phyloP scores from a whole-genome alignment of 2,329 filamentous ascomycete genomes.

The Ascomycota sp. region DNA sequence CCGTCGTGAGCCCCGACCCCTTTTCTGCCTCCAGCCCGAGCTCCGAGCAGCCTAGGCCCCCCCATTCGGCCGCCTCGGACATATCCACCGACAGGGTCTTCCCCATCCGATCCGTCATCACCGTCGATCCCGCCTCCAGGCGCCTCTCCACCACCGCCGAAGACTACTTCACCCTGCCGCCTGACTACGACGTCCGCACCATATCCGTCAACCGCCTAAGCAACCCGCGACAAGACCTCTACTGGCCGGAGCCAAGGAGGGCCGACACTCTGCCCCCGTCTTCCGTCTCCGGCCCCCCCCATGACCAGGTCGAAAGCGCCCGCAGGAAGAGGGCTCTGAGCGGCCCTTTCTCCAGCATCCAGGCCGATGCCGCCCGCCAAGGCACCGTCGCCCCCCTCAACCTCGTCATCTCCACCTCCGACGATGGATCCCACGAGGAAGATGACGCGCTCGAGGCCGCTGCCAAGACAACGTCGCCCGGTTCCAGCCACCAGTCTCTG shows the following conservation, averaged over 20 bases:
- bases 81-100: conserved; percentile 41
- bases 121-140: conserved; percentile 32
- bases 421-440: conserved; percentile 9
- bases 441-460: conserved; percentile 3
- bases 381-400: conserved; percentile 13
- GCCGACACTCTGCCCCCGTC: conserved; percentile 8
- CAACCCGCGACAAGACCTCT: conserved; percentile 9
- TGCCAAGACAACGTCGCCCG: conserved; percentile 3
- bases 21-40: conserved; percentile 19
- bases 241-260: conserved; percentile 6
- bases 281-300: background rate
- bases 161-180: conserved; percentile 15
- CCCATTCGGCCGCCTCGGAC: conserved; percentile 13
- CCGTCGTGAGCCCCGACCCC: conserved; percentile 4
- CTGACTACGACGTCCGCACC: conserved; percentile 11
- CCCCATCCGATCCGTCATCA: conserved; percentile 61
- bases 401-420: conserved; percentile 12
- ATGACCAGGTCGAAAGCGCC: conserved; percentile 2
- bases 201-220: conserved; percentile 10
- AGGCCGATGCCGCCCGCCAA: conserved; percentile 20
- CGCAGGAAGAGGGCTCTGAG: conserved; percentile 14
- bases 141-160: conserved; percentile 15
- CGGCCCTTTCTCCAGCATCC: conserved; percentile 21
- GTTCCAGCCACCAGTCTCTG: conserved; percentile 6
- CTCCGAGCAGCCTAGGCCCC: conserved; percentile 18